These are phyloP conservation scores for Aspergillus pseudonomiae DNA, from an alignment of 2,329 filamentous ascomycete genomes.

Conservation along the genomic window DNA sequence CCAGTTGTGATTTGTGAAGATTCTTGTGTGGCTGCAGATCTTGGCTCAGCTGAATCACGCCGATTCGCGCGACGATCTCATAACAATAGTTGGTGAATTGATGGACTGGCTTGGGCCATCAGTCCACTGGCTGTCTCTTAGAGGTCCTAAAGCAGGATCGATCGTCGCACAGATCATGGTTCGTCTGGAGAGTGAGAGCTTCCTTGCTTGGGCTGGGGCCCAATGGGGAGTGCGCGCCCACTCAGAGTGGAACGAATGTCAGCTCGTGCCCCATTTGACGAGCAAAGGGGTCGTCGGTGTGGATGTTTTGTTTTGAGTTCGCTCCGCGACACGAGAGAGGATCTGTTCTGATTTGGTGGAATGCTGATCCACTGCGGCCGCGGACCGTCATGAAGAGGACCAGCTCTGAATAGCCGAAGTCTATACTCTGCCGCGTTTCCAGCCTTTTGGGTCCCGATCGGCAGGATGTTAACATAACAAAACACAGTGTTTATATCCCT, in stretches of 20 bases:
- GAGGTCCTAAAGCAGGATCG: slow-evolving; percentile 17
- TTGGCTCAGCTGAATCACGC: slow-evolving; percentile 20
- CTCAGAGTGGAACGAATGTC: slow-evolving; percentile 17
- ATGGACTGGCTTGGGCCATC: neutral
- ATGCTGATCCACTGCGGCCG: neutral
- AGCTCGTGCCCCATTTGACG: slow-evolving; percentile 3
- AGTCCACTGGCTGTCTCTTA: slow-evolving; percentile 10
- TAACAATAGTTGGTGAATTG: neutral
- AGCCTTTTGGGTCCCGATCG: neutral
- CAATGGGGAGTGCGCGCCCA: slow-evolving; percentile 9
- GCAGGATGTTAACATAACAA: neutral
- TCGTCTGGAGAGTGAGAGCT: slow-evolving; percentile 17
- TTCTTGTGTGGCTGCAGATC: slow-evolving; percentile 19
- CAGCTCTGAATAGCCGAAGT: neutral
- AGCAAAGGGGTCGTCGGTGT: slow-evolving; percentile 5
- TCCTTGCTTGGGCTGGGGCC: slow-evolving; percentile 14
- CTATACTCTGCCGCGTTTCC: neutral
- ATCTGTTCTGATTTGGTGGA: neutral
- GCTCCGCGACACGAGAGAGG: neutral
- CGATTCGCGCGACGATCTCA: slow-evolving; percentile 10
- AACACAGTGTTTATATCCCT: neutral
- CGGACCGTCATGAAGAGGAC: neutral
- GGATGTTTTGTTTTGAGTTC: neutral
- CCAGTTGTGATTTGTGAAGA: slow-evolving; percentile 11
- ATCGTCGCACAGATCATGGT: slow-evolving; percentile 30